These are phyloP conservation scores for Mycena vitilis DNA, from an alignment of 768 basidiomycete genomes.

Conservation along the genomic window DNA sequence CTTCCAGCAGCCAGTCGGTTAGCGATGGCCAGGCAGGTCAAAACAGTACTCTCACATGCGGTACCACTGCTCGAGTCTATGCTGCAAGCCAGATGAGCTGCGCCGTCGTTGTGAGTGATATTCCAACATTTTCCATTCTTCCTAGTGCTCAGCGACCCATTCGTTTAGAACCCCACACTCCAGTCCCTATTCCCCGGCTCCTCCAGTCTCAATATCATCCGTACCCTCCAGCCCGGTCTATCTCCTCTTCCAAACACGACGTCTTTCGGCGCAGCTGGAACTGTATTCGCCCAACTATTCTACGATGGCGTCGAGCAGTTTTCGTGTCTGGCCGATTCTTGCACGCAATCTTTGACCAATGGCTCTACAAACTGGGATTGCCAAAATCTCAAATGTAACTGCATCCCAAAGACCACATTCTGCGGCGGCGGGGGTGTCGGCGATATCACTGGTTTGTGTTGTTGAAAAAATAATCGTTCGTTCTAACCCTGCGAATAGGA, in stretches of 20 bases:
- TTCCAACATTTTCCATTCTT: background rate
- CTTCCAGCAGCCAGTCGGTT: conserved; percentile 45
- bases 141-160: background rate
- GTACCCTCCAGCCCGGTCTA: conserved; percentile 76
- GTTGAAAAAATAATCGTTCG: conserved; percentile 20
- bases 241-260: conserved; percentile 75
- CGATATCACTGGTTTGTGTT: conserved; percentile 21
- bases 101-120: conserved; percentile 74
- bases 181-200: conserved; percentile 78
- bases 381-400: conserved; percentile 78
- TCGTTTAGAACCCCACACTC: conserved; percentile 81
- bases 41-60: conserved; percentile 83
- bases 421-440: conserved; percentile 71
- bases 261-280: conserved; percentile 64
- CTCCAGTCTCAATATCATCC: conserved; percentile 82
- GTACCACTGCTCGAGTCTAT: conserved; percentile 74
- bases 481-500: conserved; percentile 52
- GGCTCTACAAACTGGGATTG: conserved; percentile 75
- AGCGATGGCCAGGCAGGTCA: conserved; percentile 45
- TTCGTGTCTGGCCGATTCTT: conserved; percentile 79
- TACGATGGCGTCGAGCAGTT: conserved; percentile 91
- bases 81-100: conserved; percentile 89
- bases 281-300: conserved; percentile 76
- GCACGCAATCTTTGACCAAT: conserved; percentile 66
- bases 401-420: conserved; percentile 75